These are phyloP conservation scores for Ophiostoma piceae DNA, from an alignment of 2,329 filamentous ascomycete genomes.

Conservation along the genomic window DNA sequence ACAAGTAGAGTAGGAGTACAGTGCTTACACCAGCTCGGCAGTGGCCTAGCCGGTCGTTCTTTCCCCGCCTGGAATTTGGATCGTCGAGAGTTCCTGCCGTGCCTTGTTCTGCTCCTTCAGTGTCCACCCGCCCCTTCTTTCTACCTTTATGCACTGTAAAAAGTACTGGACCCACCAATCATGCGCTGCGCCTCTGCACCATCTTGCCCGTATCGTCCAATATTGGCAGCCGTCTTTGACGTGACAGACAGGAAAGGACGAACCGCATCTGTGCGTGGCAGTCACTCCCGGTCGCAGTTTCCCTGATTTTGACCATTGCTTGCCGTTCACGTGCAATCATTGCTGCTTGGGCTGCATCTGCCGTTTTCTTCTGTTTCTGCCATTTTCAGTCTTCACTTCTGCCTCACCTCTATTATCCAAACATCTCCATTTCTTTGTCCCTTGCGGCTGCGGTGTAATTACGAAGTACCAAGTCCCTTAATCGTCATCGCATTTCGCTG, in stretches of 20 bases:
- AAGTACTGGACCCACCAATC: conserved; percentile 1
- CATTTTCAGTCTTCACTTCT: neutral
- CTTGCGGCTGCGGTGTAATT: neutral
- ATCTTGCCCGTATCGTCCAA: neutral
- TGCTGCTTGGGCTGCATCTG: neutral
- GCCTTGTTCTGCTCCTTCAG: conserved; percentile 7
- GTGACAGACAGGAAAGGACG: neutral
- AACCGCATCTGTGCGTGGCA: neutral
- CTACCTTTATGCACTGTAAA: neutral
- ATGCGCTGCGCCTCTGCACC: conserved; percentile 9
- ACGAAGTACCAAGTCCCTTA: neutral
- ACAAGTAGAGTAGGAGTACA: no score
- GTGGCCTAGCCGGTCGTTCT: neutral
- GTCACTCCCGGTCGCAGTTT: conserved; percentile 7
- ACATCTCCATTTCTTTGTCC: neutral
- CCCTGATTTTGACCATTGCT: neutral
- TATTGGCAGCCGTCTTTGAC: neutral
- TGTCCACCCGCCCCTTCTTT: conserved; percentile 5
- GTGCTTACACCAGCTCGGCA: neutral
- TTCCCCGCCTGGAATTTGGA: conserved; percentile 1
- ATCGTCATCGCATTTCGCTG: neutral
- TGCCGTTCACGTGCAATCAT: neutral
- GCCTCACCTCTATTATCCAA: no score
- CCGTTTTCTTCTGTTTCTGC: neutral
- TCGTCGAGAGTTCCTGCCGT: neutral